A percentile compares a stretch with the other conserved stretches of the same genome.
Evolutionary conservation across 2,329 filamentous ascomycete species (phyloP).

Genomic region (Calonectria multiphialidica): DNA sequence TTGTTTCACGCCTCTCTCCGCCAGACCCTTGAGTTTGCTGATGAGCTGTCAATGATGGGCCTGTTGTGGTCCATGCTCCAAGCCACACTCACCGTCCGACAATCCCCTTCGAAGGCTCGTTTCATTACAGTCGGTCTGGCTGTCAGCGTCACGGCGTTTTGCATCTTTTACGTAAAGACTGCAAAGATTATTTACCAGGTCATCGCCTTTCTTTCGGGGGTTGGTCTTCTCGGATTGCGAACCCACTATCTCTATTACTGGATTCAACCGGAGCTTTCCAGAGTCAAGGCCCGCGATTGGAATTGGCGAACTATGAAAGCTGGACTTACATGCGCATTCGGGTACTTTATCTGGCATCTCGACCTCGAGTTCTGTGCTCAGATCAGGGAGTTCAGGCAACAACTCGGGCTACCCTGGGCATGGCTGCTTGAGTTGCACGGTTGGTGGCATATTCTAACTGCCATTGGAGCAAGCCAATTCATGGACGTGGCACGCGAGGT

Average conservation of each 20-base stretch:
- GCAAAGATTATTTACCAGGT: conserved; percentile 59
- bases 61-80: conserved; percentile 65
- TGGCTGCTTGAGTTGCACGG: conserved; percentile 71
- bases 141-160: conserved; percentile 54
- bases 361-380: conserved; percentile 65
- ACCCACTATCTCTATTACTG: conserved; percentile 51
- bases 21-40: conserved; percentile 58
- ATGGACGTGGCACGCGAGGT: conserved; percentile 48
- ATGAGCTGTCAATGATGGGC: conserved; percentile 71
- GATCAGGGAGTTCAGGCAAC: conserved; percentile 58
- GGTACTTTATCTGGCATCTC: conserved; percentile 68
- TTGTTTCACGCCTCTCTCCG: conserved; percentile 60
- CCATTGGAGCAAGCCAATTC: conserved; percentile 61
- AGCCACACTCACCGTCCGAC: conserved; percentile 58
- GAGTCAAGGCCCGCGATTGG: conserved; percentile 43
- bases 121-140: conserved; percentile 54
- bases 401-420: conserved; percentile 65
- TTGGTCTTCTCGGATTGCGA: conserved; percentile 49
- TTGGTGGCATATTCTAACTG: conserved; percentile 74
- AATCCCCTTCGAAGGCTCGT: conserved; percentile 48
- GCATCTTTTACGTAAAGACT: conserved; percentile 56
- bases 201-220: conserved; percentile 49
- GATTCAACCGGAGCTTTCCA: conserved; percentile 43
- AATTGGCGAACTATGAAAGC: conserved; percentile 37
- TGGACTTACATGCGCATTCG: conserved; percentile 52